phyloP scores from a whole-genome alignment of 345 rosid species.

The Psidium friedrichsthalianum region DNA sequence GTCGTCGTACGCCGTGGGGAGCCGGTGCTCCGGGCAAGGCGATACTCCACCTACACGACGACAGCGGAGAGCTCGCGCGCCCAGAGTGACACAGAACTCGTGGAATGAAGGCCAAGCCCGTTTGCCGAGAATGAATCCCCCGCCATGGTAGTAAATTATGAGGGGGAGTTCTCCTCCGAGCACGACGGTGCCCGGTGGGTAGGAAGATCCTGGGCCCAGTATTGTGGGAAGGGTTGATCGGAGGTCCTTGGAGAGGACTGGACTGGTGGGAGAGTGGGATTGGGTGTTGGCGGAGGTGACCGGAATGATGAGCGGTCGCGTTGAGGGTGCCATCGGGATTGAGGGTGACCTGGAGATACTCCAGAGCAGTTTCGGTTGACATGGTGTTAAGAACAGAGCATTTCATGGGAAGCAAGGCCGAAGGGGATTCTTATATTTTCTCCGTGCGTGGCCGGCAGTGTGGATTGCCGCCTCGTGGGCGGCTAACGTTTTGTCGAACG shows the following conservation, averaged over 20 bases:
- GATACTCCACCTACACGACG: constrained; percentile 37
- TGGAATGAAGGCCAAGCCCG: constrained; percentile 1
- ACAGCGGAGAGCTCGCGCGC: constrained; percentile 17
- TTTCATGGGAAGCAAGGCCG: background rate
- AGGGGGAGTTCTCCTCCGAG: constrained; percentile 30
- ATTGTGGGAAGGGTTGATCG: constrained; percentile 10
- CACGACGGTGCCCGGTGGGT: constrained; percentile 1
- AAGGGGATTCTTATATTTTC: background rate
- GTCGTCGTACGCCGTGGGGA: constrained; percentile 61
- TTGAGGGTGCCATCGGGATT: constrained; percentile 22
- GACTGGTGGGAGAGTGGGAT: background rate
- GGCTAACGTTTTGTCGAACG: background rate
- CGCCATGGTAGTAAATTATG: constrained; percentile 48
- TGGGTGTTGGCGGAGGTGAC: constrained; percentile 8
- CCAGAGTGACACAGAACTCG: constrained; percentile 24
- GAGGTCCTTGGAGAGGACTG: constrained; percentile 24
- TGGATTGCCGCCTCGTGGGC: background rate
- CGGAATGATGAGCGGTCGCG: background rate
- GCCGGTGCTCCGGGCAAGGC: constrained; percentile 64
- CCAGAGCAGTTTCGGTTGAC: constrained; percentile 4
- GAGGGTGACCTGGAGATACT: constrained; percentile 9
- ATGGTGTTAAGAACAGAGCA: background rate
- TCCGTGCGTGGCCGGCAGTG: background rate
- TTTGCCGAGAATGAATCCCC: constrained; percentile 41
- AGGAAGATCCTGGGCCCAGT: constrained; percentile 23